Evolutionary conservation across 164 flowering plant genomes (phyloP), one percentile per base, ranked within the genome.

Genomic region (Vitis rotundifolia): DNA sequence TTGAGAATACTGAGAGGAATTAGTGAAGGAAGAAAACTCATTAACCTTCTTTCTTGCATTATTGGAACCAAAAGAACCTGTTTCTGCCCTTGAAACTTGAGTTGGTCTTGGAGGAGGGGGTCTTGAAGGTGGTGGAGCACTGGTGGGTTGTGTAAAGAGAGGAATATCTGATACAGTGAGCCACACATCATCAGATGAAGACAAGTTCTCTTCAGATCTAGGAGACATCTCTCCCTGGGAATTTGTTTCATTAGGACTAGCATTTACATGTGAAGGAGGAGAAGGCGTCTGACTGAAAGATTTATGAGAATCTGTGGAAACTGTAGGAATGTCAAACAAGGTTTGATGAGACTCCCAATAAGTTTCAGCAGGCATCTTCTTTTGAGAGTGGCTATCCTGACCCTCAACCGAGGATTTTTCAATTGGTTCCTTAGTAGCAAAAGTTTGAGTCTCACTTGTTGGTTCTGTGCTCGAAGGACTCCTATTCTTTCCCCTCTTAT

Each of bases 111-210:
- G 85, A 68, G 98, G 98, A 56, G 98, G 98, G 9, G 97, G 98
- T 73, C 99, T 91, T 74, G 98, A 87, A 74, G 99, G 99, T 16
- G 99, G 98, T 58, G 99, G 97, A 67, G 97, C 94, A 80, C 81
- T 80, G 64, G 98, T 91, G 11, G 97, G 99, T 70, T 87, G 92
- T 7, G 99, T 95, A 68, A 82, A 88, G 67, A 95, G 92, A 78
- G 92, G 97, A 77, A 95, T 73, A 75, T 93, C 98, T 48, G 90
- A 86, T 54, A 95, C 99, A 61, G 91, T 86, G 22, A 95, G 84
- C 99, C 99, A 95, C 61, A 91, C 53, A 64, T 91, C 94, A 77
- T 85, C 92, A 64, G 68, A 66, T 62, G 83, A 69, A 12, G 82
- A 89, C 64, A 66, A 49, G 52, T 73, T 77, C 16, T 82, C 90